Percentiles rank a stretch among this genome's conserved stretches.
Evolutionary conservation across 2,329 filamentous ascomycete genomes (phyloP).

Genomic region (Neospermospora avenae): DNA sequence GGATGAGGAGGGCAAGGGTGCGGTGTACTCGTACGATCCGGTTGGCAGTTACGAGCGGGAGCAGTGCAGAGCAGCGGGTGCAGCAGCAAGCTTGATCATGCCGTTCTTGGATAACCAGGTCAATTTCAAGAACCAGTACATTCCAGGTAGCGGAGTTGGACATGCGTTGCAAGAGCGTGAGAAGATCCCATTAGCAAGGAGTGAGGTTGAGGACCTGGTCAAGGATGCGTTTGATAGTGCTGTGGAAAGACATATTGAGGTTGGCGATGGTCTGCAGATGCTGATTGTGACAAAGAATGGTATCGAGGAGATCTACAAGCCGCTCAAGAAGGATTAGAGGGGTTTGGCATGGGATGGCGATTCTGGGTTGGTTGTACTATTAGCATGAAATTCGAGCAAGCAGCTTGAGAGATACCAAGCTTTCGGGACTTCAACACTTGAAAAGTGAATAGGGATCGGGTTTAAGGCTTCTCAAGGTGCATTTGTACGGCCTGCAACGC

Average conservation of each 20-base stretch:
- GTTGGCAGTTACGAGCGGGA: constrained; percentile 97
- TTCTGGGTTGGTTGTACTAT: constrained; percentile 18
- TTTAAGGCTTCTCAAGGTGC: no score
- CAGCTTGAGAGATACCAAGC: constrained; percentile 1
- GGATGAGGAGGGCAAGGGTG: constrained; percentile 91
- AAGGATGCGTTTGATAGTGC: constrained; percentile 98
- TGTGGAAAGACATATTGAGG: constrained; percentile 98
- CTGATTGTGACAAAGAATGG: constrained; percentile 86
- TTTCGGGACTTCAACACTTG: no score
- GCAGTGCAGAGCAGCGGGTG: constrained; percentile 90
- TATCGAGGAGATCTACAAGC: constrained; percentile 78
- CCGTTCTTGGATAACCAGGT: constrained; percentile 99
- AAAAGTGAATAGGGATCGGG: no score
- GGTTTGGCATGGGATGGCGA: constrained; percentile 10
- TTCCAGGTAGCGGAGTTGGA: constrained; percentile 79
- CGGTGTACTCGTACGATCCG: constrained; percentile 95
- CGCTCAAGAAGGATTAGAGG: constrained; percentile 83
- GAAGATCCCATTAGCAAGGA: constrained; percentile 65
- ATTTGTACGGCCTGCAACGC: no score
- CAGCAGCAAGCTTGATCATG: constrained; percentile 93
- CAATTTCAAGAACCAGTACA: constrained; percentile 98
- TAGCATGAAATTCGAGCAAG: constrained; percentile 18
- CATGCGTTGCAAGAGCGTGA: constrained; percentile 73
- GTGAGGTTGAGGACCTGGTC: constrained; percentile 80
- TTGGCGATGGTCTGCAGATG: constrained; percentile 94